Percentiles rank a stretch among this genome's conserved stretches.
Conservation (phyloP, 768 basidiomycete species). For the Suillus plorans region DNA sequence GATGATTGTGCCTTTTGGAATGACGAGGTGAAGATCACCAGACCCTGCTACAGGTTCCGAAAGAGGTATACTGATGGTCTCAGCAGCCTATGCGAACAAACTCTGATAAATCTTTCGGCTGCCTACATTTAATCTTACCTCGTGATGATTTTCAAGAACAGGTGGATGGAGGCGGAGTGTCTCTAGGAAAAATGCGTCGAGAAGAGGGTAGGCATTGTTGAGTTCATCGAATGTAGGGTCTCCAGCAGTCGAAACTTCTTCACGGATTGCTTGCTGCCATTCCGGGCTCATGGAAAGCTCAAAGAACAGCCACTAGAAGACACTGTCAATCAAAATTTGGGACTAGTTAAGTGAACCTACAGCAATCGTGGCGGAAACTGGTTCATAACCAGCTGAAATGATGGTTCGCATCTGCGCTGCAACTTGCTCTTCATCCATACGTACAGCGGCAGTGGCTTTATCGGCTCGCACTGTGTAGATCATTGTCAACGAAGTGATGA, state of each 20-base stretch:
- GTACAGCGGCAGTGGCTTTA: conserved; percentile 35
- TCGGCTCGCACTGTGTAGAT: conserved; percentile 41
- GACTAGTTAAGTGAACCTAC: conserved; percentile 19
- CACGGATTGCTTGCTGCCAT: conserved; percentile 56
- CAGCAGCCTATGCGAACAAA: conserved; percentile 39
- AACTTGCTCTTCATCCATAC: conserved; percentile 49
- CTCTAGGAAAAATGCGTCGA: conserved; percentile 64
- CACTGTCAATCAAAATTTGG: conserved; percentile 8
- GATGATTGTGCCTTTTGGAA: conserved; percentile 58
- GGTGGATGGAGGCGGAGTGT: conserved; percentile 62
- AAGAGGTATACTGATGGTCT: conserved; percentile 55
- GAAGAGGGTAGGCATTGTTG: conserved; percentile 47
- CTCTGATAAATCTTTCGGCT: conserved; percentile 8
- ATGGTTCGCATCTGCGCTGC: conserved; percentile 62
- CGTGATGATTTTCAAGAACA: conserved; percentile 65
- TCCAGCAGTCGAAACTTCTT: conserved; percentile 45
- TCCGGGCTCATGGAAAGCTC: conserved; percentile 53
- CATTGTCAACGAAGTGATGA: conserved; percentile 1
- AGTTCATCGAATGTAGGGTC: conserved; percentile 54
- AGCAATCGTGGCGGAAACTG: conserved; percentile 36
- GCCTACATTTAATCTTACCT: conserved; percentile 32
- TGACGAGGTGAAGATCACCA: conserved; percentile 40
- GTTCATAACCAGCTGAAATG: conserved; percentile 55
- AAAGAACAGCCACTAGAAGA: conserved; percentile 60
- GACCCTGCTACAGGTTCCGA: conserved; percentile 49